Evolutionary conservation across 345 rosid genomes (phyloP), one percentile per base, ranked within the genome.

Genomic region (Hibiscus syriacus): DNA sequence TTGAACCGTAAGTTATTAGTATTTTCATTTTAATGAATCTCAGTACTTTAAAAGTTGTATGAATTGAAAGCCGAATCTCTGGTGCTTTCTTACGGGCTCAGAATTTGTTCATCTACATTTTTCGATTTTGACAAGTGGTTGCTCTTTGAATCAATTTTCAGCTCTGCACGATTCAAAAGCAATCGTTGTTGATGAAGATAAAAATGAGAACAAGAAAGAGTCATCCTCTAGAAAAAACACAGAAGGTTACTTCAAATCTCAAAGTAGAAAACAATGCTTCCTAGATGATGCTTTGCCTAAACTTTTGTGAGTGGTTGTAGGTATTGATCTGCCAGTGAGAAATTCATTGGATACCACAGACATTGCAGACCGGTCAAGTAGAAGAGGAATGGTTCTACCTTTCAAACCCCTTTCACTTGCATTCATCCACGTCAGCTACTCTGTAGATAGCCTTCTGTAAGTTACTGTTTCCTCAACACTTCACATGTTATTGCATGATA

Each of bases 361-460:
- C 39, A 16, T 38, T 25, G 10, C 64, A 5, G 69, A n/a, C 56
- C 72, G 39, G 14, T 30, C 72, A 17, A 45, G 65, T 5, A 80
- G 39, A 66, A 76, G 61, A 64, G 87, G 90, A 71, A 90, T 88
- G 92, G 80, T 85, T 45, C 74, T 90, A 74, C 95, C 97, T 27
- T 90, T 86, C 76, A 84, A 76, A 58, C 90, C 92, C 1, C 81
- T 85, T 72, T 88, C 89, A 49, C 84, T 90, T 48, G 84, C 90
- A 61, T 90, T 90, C 67, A 77, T 82, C 74, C 80, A 82, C 25
- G 75, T 88, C 59, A 86, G 78, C 56, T 90, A 90, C 74, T 85
- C 66, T 68, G 92, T 88, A 0, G 94, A 90, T 68, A 90, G 86
- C 95, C 97, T 1, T 74, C 78, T 30, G 97, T 90, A 79, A 77